Evolutionary conservation across 2,329 filamentous ascomycete species (phyloP), one percentile per base, ranked within the genome.

Genomic region (Penicillium sp.): DNA sequence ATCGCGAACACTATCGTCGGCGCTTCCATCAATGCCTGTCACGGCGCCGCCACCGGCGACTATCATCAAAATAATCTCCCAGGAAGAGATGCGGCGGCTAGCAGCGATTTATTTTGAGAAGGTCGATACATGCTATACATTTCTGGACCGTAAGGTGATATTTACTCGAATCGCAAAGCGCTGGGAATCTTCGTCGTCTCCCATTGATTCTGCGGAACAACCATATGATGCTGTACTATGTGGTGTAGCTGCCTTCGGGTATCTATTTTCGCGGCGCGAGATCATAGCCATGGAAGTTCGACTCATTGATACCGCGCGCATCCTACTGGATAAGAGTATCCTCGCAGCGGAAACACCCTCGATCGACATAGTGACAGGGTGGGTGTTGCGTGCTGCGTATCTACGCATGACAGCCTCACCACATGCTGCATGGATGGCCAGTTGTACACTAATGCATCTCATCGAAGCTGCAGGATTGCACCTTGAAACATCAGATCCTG

Each of bases 371-470:
- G 62, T 75, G 36, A 70, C 68, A 8, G 72, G 69, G 21, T 85
- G 82, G 83, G 67, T 83, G 0, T 75, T 86, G 5, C 79, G 83
- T 6, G 77, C 79, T 0, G 72, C 81, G 0, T 84, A 85, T 57
- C 70, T 86, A 9, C 76, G 84, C 11, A 76, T 81, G 46, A 82
- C 82, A 0, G 79, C 78, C 2, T 77, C 80, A 2, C 82, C 82
- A 1, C 80, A 86, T 57, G 75, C 77, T 0, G 76, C 81, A 3
- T 75, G 72, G 83, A 81, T 85, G 71, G 81, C 83, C 0, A 84
- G 80, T 60, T 84, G 79, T 58, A 80, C 78, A 1, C 68, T 83
- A 21, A 83, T 86, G 81, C 84, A 86, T 61, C 75, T 85, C 49
- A 73, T 83, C 2, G 84, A 86, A 63, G 81, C 83, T 3, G 78